Percentiles rank a stretch among this genome's conserved stretches.
Evolutionary conservation across 1,284 basidiomycete genomes (phyloP).

Genomic region (Mycosarcoma mackinlayi): DNA sequence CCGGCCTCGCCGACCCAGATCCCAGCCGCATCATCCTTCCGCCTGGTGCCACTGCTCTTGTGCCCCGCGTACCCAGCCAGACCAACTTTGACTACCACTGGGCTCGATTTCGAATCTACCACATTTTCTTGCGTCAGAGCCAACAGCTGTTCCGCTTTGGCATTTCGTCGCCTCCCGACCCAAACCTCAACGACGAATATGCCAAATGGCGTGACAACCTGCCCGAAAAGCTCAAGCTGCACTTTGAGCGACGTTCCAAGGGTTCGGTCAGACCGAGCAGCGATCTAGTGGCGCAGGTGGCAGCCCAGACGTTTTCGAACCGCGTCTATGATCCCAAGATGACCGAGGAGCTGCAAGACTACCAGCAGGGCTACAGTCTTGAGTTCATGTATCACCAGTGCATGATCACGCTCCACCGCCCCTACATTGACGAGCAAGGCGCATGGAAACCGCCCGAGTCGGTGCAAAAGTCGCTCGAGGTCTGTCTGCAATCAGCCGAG

Average conservation of each 20-base stretch:
- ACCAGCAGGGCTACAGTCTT: slow-evolving; percentile 52
- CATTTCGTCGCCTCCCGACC: slow-evolving; percentile 46
- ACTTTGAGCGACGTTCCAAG: slow-evolving; percentile 42
- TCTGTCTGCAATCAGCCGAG: slow-evolving; percentile 51
- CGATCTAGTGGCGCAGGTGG: slow-evolving; percentile 30
- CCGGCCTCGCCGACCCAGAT: slow-evolving; percentile 41
- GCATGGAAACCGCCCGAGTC: slow-evolving; percentile 52
- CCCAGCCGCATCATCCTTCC: slow-evolving; percentile 47
- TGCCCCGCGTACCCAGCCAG: slow-evolving; percentile 36
- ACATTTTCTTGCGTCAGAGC: slow-evolving; percentile 51
- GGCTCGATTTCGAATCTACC: slow-evolving; percentile 51
- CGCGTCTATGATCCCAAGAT: slow-evolving; percentile 40
- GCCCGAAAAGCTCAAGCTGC: slow-evolving; percentile 40
- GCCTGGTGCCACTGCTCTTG: slow-evolving; percentile 42
- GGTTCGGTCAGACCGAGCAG: slow-evolving; percentile 38
- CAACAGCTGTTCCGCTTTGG: slow-evolving; percentile 55
- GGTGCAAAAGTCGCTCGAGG: slow-evolving; percentile 53
- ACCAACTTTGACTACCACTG: slow-evolving; percentile 55
- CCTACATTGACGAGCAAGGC: slow-evolving; percentile 56
- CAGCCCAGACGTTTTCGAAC: slow-evolving; percentile 27
- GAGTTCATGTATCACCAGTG: slow-evolving; percentile 55
- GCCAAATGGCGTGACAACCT: slow-evolving; percentile 50
- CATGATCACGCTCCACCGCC: slow-evolving; percentile 55
- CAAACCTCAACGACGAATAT: slow-evolving; percentile 45
- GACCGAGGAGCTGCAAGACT: slow-evolving; percentile 45